Base-by-base conservation (phyloP, 495 filamentous ascomycete genomes). In the Corynascus novoguineensis region DNA sequence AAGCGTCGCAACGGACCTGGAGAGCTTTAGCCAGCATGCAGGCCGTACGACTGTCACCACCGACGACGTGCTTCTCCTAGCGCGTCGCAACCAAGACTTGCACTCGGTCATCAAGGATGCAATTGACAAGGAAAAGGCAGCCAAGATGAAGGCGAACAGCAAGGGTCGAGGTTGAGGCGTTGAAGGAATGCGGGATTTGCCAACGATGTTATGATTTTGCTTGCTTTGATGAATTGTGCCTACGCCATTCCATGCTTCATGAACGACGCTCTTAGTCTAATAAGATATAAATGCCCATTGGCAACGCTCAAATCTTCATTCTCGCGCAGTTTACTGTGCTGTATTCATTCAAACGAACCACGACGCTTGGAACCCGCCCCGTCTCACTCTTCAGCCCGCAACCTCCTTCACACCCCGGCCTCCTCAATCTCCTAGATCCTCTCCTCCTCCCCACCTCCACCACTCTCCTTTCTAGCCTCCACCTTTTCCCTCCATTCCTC, bases 11-110 rank as follows among this genome's bases (percentile, higher is more conserved):
- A 75, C 80, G 35, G 90, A 95, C 64, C 73, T 95, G 8, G 88
- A 93, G 62, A 81, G 76, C 24, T 98, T 98, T 69, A 86, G 90
- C 25, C 86, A 83, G 71, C 91, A 96, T 71, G 92, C 89, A n/a
- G 88, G 88, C 14, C 84, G 92, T 15, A 83, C 81, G 12, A 91
- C 85, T 0, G 79, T 98, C 60, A 87, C 84, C 21, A 85, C 86
- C 0, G 86, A 89, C 31, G 93, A 98, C 66, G 93, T 97, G 35
- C 75, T 97, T 64, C 77, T 98, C 19, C 81, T 98, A 15, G 81
- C 88, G 31, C 77, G 93, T 49, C 81, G 93, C 50, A 98, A 97
- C 64, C 86, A 90, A 31, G 92, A 87, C 5, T 72, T 98, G 27
- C 82, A 86, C 55, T 76, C 73, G n/a, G 81, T 93, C 19, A 77